A percentile compares a stretch with the other conserved stretches of the same genome.
These are phyloP conservation scores for Trichoderma aggressivum DNA, from an alignment of 2,329 filamentous ascomycete genomes.

Conservation along the genomic window DNA sequence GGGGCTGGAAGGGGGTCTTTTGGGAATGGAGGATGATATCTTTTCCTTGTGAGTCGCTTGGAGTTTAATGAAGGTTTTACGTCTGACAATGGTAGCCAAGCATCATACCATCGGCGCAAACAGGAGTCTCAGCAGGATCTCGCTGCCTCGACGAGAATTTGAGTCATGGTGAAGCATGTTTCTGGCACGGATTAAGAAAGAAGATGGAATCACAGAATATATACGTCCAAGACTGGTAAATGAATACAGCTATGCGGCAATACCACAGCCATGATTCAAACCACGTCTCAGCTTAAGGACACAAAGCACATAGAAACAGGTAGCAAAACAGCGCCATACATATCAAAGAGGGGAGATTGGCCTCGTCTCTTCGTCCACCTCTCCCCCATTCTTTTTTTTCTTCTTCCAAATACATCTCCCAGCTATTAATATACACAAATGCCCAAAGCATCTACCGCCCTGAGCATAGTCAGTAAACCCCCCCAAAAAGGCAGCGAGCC, in stretches of 20 bases:
- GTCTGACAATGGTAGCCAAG: constrained; percentile 29
- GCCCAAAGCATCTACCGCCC: constrained; percentile 12
- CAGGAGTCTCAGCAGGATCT: neutral
- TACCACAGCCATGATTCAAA: neutral
- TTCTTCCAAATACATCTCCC: neutral
- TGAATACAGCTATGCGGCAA: neutral
- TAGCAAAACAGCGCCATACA: neutral
- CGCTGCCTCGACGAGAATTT: neutral
- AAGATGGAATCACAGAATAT: neutral
- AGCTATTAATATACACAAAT: constrained; percentile 33
- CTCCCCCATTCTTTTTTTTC: constrained; percentile 19
- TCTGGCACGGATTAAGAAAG: neutral
- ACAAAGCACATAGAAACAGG: neutral
- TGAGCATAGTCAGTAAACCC: neutral
- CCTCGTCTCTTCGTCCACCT: constrained; percentile 25
- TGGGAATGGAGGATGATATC: neutral
- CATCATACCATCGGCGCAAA: neutral
- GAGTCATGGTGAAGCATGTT: neutral
- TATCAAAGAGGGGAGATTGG: constrained; percentile 36
- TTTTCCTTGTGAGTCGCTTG: constrained; percentile 33
- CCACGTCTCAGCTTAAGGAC: neutral
- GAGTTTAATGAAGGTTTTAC: constrained; percentile 27
- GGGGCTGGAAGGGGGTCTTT: neutral
- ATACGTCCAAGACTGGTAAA: neutral
- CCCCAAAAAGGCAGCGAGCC: neutral